A percentile compares a stretch with the other conserved stretches of the same genome.
phyloP scores from a whole-genome alignment of 306 rosid species.

The Crotalaria pallida region DNA sequence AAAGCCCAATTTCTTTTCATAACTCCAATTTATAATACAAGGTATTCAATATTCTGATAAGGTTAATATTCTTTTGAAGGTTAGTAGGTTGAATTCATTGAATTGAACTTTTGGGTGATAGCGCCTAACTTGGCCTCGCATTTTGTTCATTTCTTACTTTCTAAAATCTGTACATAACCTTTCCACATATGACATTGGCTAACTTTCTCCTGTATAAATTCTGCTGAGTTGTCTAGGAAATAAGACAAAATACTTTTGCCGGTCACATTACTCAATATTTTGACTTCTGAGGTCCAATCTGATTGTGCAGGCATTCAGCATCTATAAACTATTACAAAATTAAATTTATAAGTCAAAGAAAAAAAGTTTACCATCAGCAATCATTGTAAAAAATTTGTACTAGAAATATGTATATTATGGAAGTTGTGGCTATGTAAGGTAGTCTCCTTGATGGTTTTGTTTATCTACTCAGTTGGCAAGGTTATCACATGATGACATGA shows the following conservation, averaged over 20 bases:
- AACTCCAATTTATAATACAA: neutral
- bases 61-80: neutral
- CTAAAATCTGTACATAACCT: neutral
- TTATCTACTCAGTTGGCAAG: conserved; percentile 63
- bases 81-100: neutral
- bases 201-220: neutral
- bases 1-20: neutral
- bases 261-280: neutral
- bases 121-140: neutral
- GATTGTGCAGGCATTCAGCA: neutral
- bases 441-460: conserved; percentile 8
- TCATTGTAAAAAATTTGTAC: neutral
- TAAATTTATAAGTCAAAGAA: neutral
- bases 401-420: neutral
- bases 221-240: conserved; percentile 2
- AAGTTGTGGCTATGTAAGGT: conserved; percentile 3
- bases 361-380: neutral
- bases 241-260: neutral
- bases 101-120: neutral
- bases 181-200: neutral
- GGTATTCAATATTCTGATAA: conserved; percentile 12
- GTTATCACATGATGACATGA: conserved; percentile 79
- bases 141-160: neutral
- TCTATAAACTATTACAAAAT: neutral
- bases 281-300: neutral